Evolutionary conservation across 208 protist genomes (phyloP).

Genomic region (Entamoeba moshkovskii): DNA sequence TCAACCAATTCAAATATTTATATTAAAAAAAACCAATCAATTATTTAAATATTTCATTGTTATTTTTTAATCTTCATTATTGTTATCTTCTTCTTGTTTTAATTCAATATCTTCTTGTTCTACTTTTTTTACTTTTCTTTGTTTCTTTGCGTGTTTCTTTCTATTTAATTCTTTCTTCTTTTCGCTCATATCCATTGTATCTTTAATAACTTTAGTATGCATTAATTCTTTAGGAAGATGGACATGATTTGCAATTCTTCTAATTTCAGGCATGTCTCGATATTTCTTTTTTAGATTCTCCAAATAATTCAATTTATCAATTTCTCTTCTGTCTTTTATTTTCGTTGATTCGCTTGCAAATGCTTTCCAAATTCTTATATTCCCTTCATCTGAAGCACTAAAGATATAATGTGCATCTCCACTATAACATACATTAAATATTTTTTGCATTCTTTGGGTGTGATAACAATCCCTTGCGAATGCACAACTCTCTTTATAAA

Average conservation of each 20-base stretch:
- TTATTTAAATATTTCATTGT: too few species aligned
- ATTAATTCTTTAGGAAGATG: neutral
- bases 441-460: conserved; percentile 30
- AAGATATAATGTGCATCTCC: conserved; percentile 28
- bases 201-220: neutral
- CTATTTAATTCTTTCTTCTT: neutral
- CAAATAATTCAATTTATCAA: neutral
- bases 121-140: too few species aligned
- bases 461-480: conserved; percentile 26
- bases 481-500: neutral
- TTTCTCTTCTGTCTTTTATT: neutral
- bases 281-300: neutral
- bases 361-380: conserved; percentile 35
- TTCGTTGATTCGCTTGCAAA: neutral
- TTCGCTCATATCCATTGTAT: neutral
- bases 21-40: too few species aligned
- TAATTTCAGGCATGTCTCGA: neutral
- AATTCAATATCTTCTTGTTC: too few species aligned
- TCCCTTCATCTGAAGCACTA: conserved; percentile 23
- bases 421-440: conserved; percentile 24
- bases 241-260: neutral
- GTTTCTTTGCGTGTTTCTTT: neutral
- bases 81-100: too few species aligned
- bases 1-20: too few species aligned
- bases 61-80: too few species aligned